Conservation (phyloP, 345 rosid species). For the Gossypium anomalum region DNA sequence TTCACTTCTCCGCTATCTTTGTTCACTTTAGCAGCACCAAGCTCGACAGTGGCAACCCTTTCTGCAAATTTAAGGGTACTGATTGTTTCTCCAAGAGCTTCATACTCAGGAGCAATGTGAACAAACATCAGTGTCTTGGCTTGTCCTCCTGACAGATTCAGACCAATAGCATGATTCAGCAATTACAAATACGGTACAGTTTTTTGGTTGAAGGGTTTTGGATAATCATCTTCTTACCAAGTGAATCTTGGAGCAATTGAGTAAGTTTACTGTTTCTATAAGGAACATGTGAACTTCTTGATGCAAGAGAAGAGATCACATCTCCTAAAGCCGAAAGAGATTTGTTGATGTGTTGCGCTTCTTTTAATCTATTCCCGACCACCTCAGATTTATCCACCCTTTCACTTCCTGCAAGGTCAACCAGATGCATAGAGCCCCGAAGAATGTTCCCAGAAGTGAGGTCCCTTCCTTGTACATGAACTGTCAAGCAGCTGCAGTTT, state of each 20-base stretch:
- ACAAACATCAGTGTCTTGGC: slow-evolving; percentile 98
- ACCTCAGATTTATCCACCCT: slow-evolving; percentile 95
- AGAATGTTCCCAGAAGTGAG: slow-evolving; percentile 64
- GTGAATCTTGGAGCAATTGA: slow-evolving; percentile 92
- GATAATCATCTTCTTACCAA: slow-evolving; percentile 43
- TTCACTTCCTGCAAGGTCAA: slow-evolving; percentile 97
- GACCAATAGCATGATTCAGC: slow-evolving; percentile 10
- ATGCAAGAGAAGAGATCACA: slow-evolving; percentile 87
- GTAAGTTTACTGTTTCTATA: slow-evolving; percentile 94
- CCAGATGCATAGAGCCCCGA: slow-evolving; percentile 92
- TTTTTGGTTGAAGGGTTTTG: background rate
- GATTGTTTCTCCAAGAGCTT: slow-evolving; percentile 80
- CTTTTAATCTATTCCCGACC: slow-evolving; percentile 87
- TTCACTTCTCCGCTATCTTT: slow-evolving; percentile 73
- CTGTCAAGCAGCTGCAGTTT: slow-evolving; percentile 77
- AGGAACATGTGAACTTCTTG: slow-evolving; percentile 80
- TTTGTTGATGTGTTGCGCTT: slow-evolving; percentile 85
- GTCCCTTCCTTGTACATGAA: slow-evolving; percentile 89
- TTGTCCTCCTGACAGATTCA: slow-evolving; percentile 64
- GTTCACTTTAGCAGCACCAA: slow-evolving; percentile 91
- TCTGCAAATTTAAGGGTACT: slow-evolving; percentile 96
- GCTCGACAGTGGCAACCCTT: slow-evolving; percentile 90
- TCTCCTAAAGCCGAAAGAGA: slow-evolving; percentile 95
- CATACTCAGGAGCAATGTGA: slow-evolving; percentile 86
- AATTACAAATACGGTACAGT: background rate